Percentiles rank a stretch among this genome's conserved stretches.
phyloP scores from a whole-genome alignment of 257 asterid genomes.

The Striga asiatica region DNA sequence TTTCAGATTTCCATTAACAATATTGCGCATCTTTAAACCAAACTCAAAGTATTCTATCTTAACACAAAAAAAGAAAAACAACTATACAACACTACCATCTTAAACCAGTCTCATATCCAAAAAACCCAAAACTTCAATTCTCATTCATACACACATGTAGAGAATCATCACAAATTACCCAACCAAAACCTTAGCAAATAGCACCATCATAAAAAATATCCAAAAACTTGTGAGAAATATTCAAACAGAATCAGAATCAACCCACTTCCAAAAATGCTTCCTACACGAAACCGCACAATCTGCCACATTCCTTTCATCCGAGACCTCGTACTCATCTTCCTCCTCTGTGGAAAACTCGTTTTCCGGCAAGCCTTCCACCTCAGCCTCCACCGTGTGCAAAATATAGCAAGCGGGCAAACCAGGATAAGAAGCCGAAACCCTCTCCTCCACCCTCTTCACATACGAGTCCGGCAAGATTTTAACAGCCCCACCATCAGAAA shows the following conservation, averaged over 20 bases:
- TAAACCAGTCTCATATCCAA: too few relatives aligned
- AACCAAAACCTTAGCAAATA: conserved; percentile 18
- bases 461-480: conserved; percentile 52
- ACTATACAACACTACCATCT: too few relatives aligned
- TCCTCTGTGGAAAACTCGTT: conserved; percentile 82
- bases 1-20: too few relatives aligned
- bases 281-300: conserved; percentile 70
- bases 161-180: too few relatives aligned
- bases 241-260: conserved; percentile 43
- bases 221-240: neutral
- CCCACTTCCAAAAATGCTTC: conserved; percentile 94
- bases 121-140: neutral
- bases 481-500: conserved; percentile 18
- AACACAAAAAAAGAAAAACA: too few relatives aligned
- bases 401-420: conserved; percentile 90
- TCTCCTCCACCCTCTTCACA: conserved; percentile 70
- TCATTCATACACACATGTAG: neutral
- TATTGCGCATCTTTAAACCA: too few relatives aligned
- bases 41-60: too few relatives aligned
- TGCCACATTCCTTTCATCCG: conserved; percentile 27
- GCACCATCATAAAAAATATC: conserved; percentile 28
- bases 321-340: conserved; percentile 47
- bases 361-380: conserved; percentile 72
- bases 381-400: conserved; percentile 68
- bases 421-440: conserved; percentile 65